Evolutionary conservation across 1,284 basidiomycete genomes (phyloP), one percentile per base, ranked within the genome.

Genomic region (Acaromyces ingoldii): DNA sequence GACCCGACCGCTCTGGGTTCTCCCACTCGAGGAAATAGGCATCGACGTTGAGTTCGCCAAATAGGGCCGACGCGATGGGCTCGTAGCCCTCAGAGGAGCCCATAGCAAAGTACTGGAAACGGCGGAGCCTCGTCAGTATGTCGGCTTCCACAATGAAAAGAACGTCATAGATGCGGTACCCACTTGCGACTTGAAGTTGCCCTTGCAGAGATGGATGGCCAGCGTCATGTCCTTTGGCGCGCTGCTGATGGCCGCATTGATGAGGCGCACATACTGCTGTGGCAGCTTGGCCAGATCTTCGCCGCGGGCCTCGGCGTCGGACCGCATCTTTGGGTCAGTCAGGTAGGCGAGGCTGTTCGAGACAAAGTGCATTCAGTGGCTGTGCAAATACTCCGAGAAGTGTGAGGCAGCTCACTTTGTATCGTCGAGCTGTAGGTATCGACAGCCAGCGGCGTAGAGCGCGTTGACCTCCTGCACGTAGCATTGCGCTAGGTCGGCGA

Each of bases 21-120:
- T 90, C 88, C 74, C 87, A 89, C 77, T 89, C 87, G 47, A 79
- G 70, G 60, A 86, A 89, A 74, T 85, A 88, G 41, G 80, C 80
- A 65, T 88, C 84, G n/a, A 87, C 85, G 67, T 87, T 81, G 53
- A 89, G 79, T 47, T 82, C 76, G 61, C 81, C 81, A 80, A 88
- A 87, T n/a, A 88, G 43, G 6, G 58, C 50, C 21, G 79, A 74
- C 10, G 87, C 85, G 67, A 90, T 88, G 33, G 79, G 81, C 70
- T 82, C 83, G 70, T 89, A 90, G 0, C 84, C 82, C 4, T 87
- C 85, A 70, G 87, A 84, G 24, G 80, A 84, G 51, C 82, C 80
- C 75, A 60, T 53, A 24, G 66, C 64, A 47, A 65, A 65, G 55
- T 57, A 68, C n/a, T n/a, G n/a, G n/a, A n/a, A n/a, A n/a, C n/a